Evolutionary conservation across 768 basidiomycete genomes (phyloP), one percentile per base, ranked within the genome.

Genomic region (Russula abietina): DNA sequence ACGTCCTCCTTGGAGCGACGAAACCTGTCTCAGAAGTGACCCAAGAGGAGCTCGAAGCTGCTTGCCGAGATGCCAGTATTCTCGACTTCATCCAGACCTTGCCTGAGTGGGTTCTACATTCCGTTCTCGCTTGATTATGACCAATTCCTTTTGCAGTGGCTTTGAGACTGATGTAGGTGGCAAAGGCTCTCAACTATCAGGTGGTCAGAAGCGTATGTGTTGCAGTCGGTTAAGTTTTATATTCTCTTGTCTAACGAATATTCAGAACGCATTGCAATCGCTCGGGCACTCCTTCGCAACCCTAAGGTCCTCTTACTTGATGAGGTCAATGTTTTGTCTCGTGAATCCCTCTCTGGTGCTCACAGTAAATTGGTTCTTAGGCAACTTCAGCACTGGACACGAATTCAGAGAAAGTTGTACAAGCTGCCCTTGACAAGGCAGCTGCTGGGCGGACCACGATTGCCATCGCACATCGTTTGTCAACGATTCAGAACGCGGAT

Each of bases 151-250:
- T 63, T 60, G 12, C 67, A 89, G 89, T 60, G 93, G 93, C 50
- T 94, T 95, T 68, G 92, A 97, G 45, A 97, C 94, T 6, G 81
- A 91, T 70, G 93, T 94, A 48, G 93, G 93, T 64, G 91, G 91
- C 55, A 95, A 94, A 73, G 93, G 92, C 8, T 89, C 89, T 3
- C 91, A 93, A 69, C 78, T 95, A 10, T 91, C 89, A 46, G 93
- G 93, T 70, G 93, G 93, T 64, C 92, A 93, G 73, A 91, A 91
- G 73, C 89, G 87, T 88, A 72, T 66, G 82, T 75, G 6, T 28
- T 26, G 28, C 43, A 1, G 3, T 45, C 49, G 8, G 33, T 36
- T 46, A 17, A 24, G 19, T 22, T 8, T 36, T 32, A 5, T 38
- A 7, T 14, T 8, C 10, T 36, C n/a, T 30, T 32, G 3, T 50